phyloP scores from a whole-genome alignment of 257 asterid genomes.

The Mitragyna speciosa region DNA sequence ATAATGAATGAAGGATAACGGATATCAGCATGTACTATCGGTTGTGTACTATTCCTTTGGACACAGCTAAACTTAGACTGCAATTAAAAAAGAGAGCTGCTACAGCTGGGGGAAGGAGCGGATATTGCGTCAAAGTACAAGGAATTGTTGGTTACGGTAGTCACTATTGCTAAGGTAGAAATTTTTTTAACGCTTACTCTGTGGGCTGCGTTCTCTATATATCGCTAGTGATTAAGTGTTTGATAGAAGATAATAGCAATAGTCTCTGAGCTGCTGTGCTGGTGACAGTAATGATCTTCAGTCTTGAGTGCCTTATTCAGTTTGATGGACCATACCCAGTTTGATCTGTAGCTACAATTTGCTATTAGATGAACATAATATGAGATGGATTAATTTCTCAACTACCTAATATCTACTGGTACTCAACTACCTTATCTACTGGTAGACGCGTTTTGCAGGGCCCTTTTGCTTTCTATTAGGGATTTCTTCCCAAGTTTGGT shows the following conservation, averaged over 20 bases:
- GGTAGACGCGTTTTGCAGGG: too few species aligned
- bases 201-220: not conserved
- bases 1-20: too few species aligned
- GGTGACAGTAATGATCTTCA: not conserved
- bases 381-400: not conserved
- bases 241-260: not conserved
- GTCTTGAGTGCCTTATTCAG: not conserved
- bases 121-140: constrained; percentile 55
- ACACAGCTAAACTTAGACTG: constrained; percentile 87
- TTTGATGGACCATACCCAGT: not conserved
- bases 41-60: constrained; percentile 87
- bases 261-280: not conserved
- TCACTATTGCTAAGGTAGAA: constrained; percentile 83
- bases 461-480: constrained; percentile 73
- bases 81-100: constrained; percentile 80
- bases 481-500: constrained; percentile 74
- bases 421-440: too few species aligned
- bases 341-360: constrained; percentile 2
- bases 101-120: constrained; percentile 42
- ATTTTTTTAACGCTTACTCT: constrained; percentile 55
- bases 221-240: not conserved
- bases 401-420: too few species aligned
- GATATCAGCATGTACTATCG: constrained; percentile 28
- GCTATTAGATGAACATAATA: not conserved
- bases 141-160: constrained; percentile 69